Evolutionary conservation across 202 grass and related monocot species (phyloP).

Genomic region (Carex arenaria): DNA sequence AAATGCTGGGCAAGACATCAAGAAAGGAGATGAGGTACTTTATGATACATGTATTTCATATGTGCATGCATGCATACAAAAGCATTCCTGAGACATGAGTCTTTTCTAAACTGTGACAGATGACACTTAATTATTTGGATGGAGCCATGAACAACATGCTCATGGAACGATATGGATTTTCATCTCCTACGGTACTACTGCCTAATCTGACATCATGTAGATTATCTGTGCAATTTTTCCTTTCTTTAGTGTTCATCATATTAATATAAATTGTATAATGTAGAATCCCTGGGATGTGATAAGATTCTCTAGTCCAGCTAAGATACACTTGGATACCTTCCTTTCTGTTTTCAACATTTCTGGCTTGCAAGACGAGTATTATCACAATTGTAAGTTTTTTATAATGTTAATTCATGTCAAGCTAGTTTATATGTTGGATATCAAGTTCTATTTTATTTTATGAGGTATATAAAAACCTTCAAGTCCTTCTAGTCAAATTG

Average conservation of each 20-base stretch:
- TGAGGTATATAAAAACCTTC: background rate
- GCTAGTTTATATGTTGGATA: background rate
- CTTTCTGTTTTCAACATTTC: conserved; percentile 86
- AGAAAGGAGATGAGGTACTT: conserved; percentile 87
- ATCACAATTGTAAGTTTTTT: conserved; percentile 64
- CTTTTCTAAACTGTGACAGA: conserved; percentile 37
- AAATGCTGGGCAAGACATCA: conserved; percentile 71
- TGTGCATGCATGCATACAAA: background rate
- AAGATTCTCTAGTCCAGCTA: conserved; percentile 60
- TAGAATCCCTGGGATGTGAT: conserved; percentile 96
- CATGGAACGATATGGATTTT: conserved; percentile 97
- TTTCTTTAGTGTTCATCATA: conserved; percentile 7
- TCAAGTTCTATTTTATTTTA: background rate
- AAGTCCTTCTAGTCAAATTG: background rate
- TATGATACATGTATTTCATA: background rate
- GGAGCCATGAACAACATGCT: conserved; percentile 57
- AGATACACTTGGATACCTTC: conserved; percentile 91
- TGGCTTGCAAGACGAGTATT: conserved; percentile 72
- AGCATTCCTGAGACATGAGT: background rate
- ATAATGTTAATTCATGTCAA: background rate
- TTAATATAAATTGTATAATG: conserved; percentile 5
- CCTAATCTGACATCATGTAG: conserved; percentile 5
- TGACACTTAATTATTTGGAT: conserved; percentile 89
- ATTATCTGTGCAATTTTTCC: background rate
- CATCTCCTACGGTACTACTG: conserved; percentile 67